Evolutionary conservation across 345 rosid species (phyloP).

Genomic region (Populus alba): DNA sequence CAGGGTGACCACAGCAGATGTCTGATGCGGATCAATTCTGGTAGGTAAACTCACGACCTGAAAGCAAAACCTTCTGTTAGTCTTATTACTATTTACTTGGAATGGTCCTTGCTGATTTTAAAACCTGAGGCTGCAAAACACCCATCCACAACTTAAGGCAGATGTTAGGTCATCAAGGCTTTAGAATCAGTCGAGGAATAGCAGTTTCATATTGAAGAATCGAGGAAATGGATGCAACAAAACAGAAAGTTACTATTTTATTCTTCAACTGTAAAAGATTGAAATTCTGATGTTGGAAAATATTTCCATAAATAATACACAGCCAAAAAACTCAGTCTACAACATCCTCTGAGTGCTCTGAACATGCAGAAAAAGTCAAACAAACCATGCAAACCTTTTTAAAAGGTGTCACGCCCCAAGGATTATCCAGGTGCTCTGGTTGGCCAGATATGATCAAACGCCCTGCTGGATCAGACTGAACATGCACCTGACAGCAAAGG

Average conservation of each 20-base stretch:
- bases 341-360: neutral
- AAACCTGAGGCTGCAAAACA: too few species aligned
- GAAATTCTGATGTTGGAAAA: neutral
- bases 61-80: constrained; percentile 3
- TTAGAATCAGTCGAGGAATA: too few species aligned
- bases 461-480: constrained; percentile 39
- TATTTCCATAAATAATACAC: neutral
- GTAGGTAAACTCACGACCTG: constrained; percentile 34
- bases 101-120: neutral
- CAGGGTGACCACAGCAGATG: constrained; percentile 35
- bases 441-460: constrained; percentile 35
- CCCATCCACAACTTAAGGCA: too few species aligned
- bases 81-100: neutral
- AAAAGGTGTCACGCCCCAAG: constrained; percentile 35
- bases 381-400: constrained; percentile 24
- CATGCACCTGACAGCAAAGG: constrained; percentile 23
- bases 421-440: constrained; percentile 35
- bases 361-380: neutral
- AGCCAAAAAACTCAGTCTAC: neutral
- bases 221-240: neutral
- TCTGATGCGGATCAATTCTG: constrained; percentile 34
- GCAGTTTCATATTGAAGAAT: neutral
- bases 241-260: neutral
- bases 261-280: neutral
- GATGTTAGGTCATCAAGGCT: too few species aligned